Conservation (phyloP, 2,329 filamentous ascomycete genomes). For the Ceratocystis eucalypticola region DNA sequence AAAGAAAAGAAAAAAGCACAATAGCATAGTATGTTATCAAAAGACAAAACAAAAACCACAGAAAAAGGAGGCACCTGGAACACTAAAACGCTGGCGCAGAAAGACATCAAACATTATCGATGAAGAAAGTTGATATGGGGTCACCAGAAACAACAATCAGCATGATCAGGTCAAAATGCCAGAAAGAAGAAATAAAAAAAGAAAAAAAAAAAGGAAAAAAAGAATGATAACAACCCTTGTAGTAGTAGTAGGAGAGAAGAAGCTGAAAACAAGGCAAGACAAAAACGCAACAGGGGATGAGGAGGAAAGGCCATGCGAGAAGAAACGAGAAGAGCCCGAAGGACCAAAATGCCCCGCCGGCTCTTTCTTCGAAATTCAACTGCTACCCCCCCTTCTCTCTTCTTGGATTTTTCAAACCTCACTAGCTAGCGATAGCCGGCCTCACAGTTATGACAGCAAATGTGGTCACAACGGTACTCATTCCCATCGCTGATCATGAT, state of each 20-base stretch:
- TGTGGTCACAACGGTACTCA: conserved; percentile 39
- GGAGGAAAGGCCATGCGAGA: not conserved
- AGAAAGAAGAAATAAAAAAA: not conserved
- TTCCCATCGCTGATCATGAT: conserved; percentile 40
- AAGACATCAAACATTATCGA: not conserved
- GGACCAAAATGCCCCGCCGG: conserved; percentile 8
- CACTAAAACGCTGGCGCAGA: conserved; percentile 1
- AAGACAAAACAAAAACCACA: not conserved
- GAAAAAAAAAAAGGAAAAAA: not conserved
- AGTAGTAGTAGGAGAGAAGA: not conserved
- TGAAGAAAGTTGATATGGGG: not conserved
- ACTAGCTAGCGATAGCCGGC: conserved; percentile 27
- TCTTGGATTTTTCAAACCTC: not conserved
- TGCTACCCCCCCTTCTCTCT: not conserved
- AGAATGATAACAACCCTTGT: not conserved
- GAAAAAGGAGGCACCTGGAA: not conserved
- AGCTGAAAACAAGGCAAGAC: not conserved
- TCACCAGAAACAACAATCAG: not conserved
- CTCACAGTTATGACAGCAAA: conserved; percentile 39
- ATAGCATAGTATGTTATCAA: conserved; percentile 1
- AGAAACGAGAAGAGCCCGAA: conserved; percentile 7
- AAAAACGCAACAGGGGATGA: conserved; percentile 4
- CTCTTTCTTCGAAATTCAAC: not conserved
- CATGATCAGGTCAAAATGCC: not conserved
- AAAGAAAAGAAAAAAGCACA: not conserved